These are phyloP conservation scores for bread wheat (Triticum aestivum) DNA, from an alignment of 176 grass and related monocot species.

Conservation along the genomic window DNA sequence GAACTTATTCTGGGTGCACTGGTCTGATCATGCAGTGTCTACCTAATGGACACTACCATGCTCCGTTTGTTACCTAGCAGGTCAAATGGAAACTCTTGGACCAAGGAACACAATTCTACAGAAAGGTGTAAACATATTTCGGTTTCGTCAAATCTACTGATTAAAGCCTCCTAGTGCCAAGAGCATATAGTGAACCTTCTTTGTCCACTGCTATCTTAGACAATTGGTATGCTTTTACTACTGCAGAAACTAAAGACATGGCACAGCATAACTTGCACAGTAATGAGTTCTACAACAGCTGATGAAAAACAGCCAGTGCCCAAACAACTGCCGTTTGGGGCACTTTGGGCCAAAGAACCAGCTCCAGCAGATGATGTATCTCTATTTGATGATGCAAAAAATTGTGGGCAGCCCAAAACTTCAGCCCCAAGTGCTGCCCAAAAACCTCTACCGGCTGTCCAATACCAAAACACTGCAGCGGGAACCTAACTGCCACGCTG, in stretches of 20 bases:
- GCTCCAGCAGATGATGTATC: too few species aligned
- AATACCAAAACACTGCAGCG: too few species aligned
- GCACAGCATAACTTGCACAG: conserved; percentile 28
- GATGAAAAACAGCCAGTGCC: too few species aligned
- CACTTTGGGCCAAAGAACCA: too few species aligned
- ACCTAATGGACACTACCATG: background rate
- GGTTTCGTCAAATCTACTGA: background rate
- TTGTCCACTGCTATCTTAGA: background rate
- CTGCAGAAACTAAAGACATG: conserved; percentile 3
- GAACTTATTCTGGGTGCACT: background rate
- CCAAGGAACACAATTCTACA: background rate
- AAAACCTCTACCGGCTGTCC: too few species aligned
- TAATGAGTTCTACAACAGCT: background rate
- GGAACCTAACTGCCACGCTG: too few species aligned
- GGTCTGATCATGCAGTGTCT: background rate
- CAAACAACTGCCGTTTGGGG: too few species aligned
- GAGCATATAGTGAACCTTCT: conserved; percentile 12
- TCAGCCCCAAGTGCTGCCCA: too few species aligned
- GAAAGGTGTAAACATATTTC: background rate
- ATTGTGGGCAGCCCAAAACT: too few species aligned
- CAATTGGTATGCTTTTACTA: background rate
- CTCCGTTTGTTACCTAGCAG: background rate
- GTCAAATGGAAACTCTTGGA: conserved; percentile 1
- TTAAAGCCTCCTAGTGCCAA: background rate
- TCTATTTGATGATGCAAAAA: too few species aligned